Evolutionary conservation across 257 asterid species (phyloP).

Genomic region (Solanum clarkiae): DNA sequence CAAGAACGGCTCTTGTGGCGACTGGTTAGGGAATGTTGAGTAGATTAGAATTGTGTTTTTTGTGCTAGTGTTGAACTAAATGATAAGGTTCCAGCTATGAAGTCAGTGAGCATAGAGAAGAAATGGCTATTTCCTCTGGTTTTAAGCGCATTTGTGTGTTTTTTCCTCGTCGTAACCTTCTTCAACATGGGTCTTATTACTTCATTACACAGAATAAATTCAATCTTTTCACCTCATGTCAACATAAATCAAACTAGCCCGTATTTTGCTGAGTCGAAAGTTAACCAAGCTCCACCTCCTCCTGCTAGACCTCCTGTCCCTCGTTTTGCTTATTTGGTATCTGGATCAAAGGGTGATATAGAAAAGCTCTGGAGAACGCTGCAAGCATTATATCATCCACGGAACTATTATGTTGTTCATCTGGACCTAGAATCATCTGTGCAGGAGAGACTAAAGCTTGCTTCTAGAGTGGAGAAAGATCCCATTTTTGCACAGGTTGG

Average conservation of each 20-base stretch:
- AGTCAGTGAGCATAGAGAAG: slow-evolving; percentile 49
- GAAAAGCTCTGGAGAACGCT: slow-evolving; percentile 89
- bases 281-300: slow-evolving; percentile 32
- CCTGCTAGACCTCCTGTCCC: slow-evolving; percentile 51
- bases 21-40: slow-evolving; percentile 6
- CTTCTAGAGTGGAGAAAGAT: slow-evolving; percentile 39
- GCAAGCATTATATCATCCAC: slow-evolving; percentile 68
- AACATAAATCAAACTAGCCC: slow-evolving; percentile 18
- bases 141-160: slow-evolving; percentile 39
- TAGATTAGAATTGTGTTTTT: neutral
- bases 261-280: slow-evolving; percentile 30
- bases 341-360: slow-evolving; percentile 82
- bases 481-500: slow-evolving; percentile 43
- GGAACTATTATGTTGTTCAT: slow-evolving; percentile 84
- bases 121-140: slow-evolving; percentile 73
- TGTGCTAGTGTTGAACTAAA: slow-evolving; percentile 2
- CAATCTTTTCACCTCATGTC: slow-evolving; percentile 37
- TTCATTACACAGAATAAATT: slow-evolving; percentile 44
- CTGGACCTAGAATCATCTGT: slow-evolving; percentile 75
- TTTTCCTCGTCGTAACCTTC: slow-evolving; percentile 55
- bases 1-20: neutral
- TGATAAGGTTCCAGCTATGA: slow-evolving; percentile 46
- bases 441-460: slow-evolving; percentile 66
- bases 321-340: slow-evolving; percentile 69
- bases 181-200: slow-evolving; percentile 61